Base-by-base conservation (phyloP, 1,139 yeast genomes). In the Taphrina confusa region DNA sequence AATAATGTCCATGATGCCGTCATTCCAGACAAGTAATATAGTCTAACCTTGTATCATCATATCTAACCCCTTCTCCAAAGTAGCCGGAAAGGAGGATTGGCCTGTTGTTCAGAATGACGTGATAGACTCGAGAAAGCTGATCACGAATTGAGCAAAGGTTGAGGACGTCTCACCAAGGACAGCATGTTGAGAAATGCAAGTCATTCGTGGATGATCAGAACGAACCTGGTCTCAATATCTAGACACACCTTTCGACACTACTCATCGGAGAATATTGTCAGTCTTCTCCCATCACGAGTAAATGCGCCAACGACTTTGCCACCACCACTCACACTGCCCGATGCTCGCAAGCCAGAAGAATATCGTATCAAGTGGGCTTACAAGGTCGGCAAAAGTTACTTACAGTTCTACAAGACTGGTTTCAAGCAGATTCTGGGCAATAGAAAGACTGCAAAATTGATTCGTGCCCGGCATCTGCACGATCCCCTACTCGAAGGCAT, bases 221-320 rank as follows among this genome's bases (percentile, higher is more conserved):
- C n/a, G n/a, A n/a, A n/a, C n/a, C n/a, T n/a, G n/a, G n/a, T n/a
- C n/a, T n/a, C n/a, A n/a, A n/a, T n/a, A n/a, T n/a, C n/a, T n/a
- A n/a, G 25, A 18, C 25, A 18, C 6, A 16, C 6, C 4, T n/a
- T 37, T 2, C 42, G 42, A 3, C n/a, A 2, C 25, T 12, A 37
- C 9, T 37, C 42, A n/a, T 37, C 42, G 9, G 42, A n/a, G 4
- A 37, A 25, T 16, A n/a, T 6, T 1, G 27, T 6, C 2, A 11
- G 37, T 1, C 18, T 45, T 2, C 50, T 45, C n/a, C 8, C 27
- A 4, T 47, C 52, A 18, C 31, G 52, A 6, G 27, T 54, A 12
- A 54, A 54, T 54, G 58, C 58, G n/a, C 58, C 58, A 14, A 28
- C 51, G 8, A 44, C 58, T 1, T 39, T 54, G 14, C 58, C 58